These are phyloP conservation scores for Populus deltoides DNA, from an alignment of 345 rosid species.

Conservation along the genomic window DNA sequence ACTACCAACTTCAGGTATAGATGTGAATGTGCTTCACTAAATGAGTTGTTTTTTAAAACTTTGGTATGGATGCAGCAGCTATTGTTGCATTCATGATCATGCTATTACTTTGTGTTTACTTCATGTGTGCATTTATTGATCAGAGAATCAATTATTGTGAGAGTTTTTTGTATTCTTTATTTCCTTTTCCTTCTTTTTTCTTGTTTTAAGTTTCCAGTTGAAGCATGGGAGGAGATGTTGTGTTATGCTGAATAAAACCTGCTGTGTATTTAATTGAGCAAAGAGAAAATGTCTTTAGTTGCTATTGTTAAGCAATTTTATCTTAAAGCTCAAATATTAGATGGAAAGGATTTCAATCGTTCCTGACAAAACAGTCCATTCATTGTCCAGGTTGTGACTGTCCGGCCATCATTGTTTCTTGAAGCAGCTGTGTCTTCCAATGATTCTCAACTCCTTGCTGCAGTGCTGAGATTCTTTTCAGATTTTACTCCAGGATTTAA, in stretches of 20 bases:
- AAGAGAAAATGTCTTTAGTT: neutral
- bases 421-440: slow-evolving; percentile 78
- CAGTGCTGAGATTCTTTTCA: slow-evolving; percentile 82
- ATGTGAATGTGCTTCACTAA: neutral
- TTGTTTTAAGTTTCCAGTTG: no score
- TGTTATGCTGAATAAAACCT: neutral
- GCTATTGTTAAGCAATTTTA: neutral
- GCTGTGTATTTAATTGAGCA: neutral
- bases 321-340: neutral
- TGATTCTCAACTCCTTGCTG: slow-evolving; percentile 76
- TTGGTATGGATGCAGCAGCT: neutral
- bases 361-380: neutral
- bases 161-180: neutral
- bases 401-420: slow-evolving; percentile 69
- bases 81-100: neutral
- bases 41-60: neutral
- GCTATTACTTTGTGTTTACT: neutral
- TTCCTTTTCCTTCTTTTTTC: neutral
- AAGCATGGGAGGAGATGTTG: neutral
- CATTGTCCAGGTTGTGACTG: slow-evolving; percentile 57
- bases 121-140: neutral
- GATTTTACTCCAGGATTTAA: slow-evolving; percentile 74
- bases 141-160: neutral
- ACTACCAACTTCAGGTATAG: neutral
- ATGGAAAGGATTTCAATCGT: neutral